A percentile compares a stretch with the other conserved stretches of the same genome.
Evolutionary conservation across 139 green algal species (phyloP).

Genomic region (Chlorella sorokiniana): DNA sequence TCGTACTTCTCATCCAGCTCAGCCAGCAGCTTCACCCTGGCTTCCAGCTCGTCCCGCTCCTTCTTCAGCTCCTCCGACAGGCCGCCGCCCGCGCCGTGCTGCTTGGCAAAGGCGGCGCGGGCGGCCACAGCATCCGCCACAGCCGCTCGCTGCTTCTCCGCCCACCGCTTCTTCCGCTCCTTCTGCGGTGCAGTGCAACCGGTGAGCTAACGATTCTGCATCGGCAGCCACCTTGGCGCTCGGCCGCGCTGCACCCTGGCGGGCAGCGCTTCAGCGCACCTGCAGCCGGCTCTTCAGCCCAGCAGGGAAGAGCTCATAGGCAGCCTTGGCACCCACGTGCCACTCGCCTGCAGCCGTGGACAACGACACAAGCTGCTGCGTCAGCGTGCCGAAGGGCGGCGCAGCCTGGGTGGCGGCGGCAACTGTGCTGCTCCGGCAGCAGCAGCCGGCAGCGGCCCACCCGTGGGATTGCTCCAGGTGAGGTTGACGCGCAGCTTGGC

Average conservation of each 20-base stretch:
- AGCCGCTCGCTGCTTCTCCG: constrained; percentile 64
- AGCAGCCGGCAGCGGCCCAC: background rate
- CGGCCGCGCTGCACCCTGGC: too few species aligned
- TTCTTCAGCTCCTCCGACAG: constrained; percentile 32
- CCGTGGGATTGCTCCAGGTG: constrained; percentile 82
- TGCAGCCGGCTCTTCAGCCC: constrained; percentile 54
- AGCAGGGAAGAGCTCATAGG: constrained; percentile 77
- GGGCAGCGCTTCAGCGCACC: too few species aligned
- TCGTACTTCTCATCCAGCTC: constrained; percentile 55
- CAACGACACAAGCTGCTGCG: too few species aligned
- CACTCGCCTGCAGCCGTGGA: constrained; percentile 64
- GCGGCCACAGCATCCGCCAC: constrained; percentile 53
- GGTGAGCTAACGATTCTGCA: too few species aligned
- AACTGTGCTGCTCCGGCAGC: background rate
- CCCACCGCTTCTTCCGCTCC: constrained; percentile 67
- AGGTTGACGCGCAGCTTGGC: constrained; percentile 69
- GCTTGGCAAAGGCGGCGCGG: constrained; percentile 29
- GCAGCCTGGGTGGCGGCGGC: background rate
- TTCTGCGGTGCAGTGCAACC: too few species aligned
- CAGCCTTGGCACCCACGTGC: constrained; percentile 77
- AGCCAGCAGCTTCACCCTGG: constrained; percentile 62
- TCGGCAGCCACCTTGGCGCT: constrained; percentile 6
- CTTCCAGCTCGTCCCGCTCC: constrained; percentile 74
- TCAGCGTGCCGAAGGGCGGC: background rate
- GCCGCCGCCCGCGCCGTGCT: background rate